These are phyloP conservation scores for Cinnamomum micranthum DNA, from an alignment of 164 flowering plant species.

Conservation along the genomic window DNA sequence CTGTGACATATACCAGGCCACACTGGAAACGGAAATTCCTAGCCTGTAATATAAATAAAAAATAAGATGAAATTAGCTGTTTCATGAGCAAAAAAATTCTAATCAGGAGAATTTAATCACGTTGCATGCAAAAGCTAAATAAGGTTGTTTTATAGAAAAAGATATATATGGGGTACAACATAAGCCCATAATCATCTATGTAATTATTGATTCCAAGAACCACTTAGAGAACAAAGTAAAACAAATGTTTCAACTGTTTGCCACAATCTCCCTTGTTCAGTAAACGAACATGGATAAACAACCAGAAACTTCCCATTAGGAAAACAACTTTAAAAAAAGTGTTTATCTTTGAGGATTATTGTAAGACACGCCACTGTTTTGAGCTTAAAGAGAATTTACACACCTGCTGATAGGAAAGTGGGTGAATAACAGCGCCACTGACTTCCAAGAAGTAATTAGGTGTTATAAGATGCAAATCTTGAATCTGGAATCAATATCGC, in stretches of 20 bases:
- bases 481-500: conserved; percentile 52
- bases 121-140: background rate
- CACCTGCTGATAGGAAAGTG: conserved; percentile 96
- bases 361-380: background rate
- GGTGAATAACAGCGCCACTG: conserved; percentile 93
- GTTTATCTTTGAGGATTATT: too few relatives aligned
- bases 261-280: too few relatives aligned
- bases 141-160: background rate
- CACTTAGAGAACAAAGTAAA: background rate
- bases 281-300: background rate
- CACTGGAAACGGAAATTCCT: conserved; percentile 87
- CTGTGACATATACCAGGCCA: conserved; percentile 90
- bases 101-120: background rate
- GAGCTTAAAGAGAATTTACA: background rate
- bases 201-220: background rate
- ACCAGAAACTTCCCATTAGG: background rate
- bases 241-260: background rate
- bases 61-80: conserved; percentile 5
- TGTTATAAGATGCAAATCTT: conserved; percentile 84
- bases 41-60: conserved; percentile 47
- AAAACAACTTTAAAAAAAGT: background rate
- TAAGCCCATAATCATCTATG: background rate
- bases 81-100: background rate
- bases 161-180: background rate
- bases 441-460: conserved; percentile 87